Conservation (phyloP, 495 filamentous ascomycete species). For the Lasiosphaeria ovina region DNA sequence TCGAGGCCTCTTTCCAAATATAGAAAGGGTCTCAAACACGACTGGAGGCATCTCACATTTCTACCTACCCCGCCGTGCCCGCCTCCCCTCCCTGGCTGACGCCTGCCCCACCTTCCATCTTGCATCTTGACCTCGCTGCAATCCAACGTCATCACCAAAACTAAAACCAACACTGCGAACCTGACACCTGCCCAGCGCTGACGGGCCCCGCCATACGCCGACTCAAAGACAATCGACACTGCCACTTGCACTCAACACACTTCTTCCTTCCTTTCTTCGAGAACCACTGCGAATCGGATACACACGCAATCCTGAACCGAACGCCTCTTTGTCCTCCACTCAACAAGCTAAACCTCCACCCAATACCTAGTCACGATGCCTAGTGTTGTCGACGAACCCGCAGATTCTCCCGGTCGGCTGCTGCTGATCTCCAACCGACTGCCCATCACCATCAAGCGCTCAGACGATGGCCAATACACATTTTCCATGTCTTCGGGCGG, state of each 20-base stretch:
- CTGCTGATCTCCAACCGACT: constrained; percentile 91
- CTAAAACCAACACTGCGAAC: neutral
- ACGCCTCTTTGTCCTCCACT: neutral
- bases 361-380: constrained; percentile 29
- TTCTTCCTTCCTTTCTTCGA: neutral
- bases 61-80: too few species aligned
- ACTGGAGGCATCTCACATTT: too few species aligned
- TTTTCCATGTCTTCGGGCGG: constrained; percentile 96
- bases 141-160: too few species aligned
- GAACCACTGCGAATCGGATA: neutral
- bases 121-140: too few species aligned
- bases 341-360: neutral
- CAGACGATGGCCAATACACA: constrained; percentile 73
- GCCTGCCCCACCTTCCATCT: too few species aligned
- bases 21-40: too few species aligned
- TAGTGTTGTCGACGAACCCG: constrained; percentile 19
- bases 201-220: too few species aligned
- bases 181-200: neutral
- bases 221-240: too few species aligned
- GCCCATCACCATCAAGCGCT: constrained; percentile 91
- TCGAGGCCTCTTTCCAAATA: too few species aligned
- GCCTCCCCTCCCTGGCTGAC: too few species aligned
- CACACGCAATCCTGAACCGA: neutral
- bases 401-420: constrained; percentile 44
- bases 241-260: neutral